Evolutionary conservation across 139 green algal genomes (phyloP), one percentile per base, ranked within the genome.

Genomic region (Volvox africanus): DNA sequence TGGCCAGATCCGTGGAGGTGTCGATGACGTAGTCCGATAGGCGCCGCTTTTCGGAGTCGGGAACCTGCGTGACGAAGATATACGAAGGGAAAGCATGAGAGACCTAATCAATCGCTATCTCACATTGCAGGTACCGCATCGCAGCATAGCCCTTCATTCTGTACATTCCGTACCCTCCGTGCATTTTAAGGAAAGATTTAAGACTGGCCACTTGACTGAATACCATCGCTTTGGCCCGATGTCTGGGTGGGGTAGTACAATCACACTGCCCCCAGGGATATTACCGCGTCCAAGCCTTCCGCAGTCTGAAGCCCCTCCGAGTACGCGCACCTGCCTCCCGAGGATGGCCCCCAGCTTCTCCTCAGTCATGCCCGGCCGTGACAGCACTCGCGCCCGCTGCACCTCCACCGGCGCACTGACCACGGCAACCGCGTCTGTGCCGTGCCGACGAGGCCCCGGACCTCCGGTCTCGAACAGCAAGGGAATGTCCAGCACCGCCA

Each of bases 401-500:
- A 93, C 30, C 67, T 94, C 91, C 28, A 91, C 68, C 0, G 92
- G 86, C 16, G 93, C 93, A 22, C 82, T 89, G 9, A 99, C 97
- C 5, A 99, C 96, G 12, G 90, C 92, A 73, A 99, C 95, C 0
- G 92, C 92, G 82, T 98, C 97, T 11, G 95, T 88, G 16, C 85
- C 44, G 0, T 78, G 50, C 69, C 97, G 28, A 87, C 92, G 0
- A 36, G 76, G 78, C 35, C 18, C 36, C 18, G 44, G 37, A 2
- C 85, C 85, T 44, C 91, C 80, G 1, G 93, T 98, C 91, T 99
- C 97, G 73, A 93, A 99, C 65, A 99, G 94, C 91, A 99, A 92
- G 22, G 97, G 97, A 14, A 99, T 97, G 85, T 99, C 97, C 36
- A 99, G 93, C 35, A 97, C 93, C 3, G 97, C 92, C 36, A 98